Base-by-base conservation (phyloP, 176 grass and related monocot genomes). In the Triticum timopheevii region DNA sequence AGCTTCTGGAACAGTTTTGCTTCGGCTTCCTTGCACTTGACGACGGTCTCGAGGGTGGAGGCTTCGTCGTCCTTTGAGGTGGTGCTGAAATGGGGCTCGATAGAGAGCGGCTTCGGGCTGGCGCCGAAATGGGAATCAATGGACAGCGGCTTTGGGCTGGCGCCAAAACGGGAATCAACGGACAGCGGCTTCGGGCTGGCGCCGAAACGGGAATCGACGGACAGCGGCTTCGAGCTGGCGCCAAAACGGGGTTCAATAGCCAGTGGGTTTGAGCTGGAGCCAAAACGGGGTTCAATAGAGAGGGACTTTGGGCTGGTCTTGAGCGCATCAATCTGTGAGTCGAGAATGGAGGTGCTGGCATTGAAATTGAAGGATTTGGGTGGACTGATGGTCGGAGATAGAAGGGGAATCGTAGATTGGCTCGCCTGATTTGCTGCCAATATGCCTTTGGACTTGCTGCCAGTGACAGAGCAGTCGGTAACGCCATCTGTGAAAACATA, bases 11-110 rank as follows among this genome's bases (percentile, higher is more conserved):
- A 99, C 24, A 99, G 94, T 69, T 96, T 96, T n/a, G 97, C 90
- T 75, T 99, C 97, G 11, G 92, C 97, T 86, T 99, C 97, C 85
- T 99, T 99, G 92, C 90, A 99, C 83, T 99, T 99, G 39, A 99
- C 97, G 23, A 99, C 93, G n/a, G 97, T 99, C 74, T 99, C 97
- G 3, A 99, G 80, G 85, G 92, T 99, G 54, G 93, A 91, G 49
- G 87, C 89, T 27, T 96, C 92, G 13, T 94, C 97, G 0, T 96
- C 96, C 85, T 94, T 98, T 9, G 90, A 86, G 28, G 88, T 22
- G 49, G 76, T 87, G 69, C 82, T 89, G 85, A 92, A 93, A 89
- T 89, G 92, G 61, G 84, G 80, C 66, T 94, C 92, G 15, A 93
- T 62, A 23, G 94, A 80, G 67, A 88, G 88, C 16, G 96, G 75